Evolutionary conservation across 2,329 filamentous ascomycete species (phyloP).

Genomic region (Aspergillus caelatus): DNA sequence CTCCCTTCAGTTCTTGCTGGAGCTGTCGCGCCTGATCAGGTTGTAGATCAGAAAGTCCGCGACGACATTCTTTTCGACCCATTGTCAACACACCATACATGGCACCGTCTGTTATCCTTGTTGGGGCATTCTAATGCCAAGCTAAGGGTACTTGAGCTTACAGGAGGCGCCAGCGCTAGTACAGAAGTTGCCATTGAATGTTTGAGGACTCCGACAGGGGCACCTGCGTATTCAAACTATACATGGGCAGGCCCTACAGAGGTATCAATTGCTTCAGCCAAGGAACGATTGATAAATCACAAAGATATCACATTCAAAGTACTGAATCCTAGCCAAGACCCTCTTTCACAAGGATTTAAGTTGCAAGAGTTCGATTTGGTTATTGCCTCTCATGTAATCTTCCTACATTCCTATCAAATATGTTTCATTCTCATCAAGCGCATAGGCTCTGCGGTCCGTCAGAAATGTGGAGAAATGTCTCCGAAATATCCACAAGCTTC

Average conservation of each 20-base stretch:
- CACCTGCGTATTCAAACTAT: slow-evolving; percentile 24
- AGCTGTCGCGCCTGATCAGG: no score
- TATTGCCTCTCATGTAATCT: slow-evolving; percentile 33
- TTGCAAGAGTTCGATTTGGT: slow-evolving; percentile 34
- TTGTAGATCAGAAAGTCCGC: no score
- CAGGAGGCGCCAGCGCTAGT: background rate
- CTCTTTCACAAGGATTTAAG: slow-evolving; percentile 33
- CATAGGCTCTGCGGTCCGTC: background rate
- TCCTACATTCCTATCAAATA: background rate
- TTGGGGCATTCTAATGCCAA: background rate
- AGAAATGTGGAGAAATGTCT: background rate
- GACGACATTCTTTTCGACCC: no score
- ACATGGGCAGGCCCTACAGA: slow-evolving; percentile 34
- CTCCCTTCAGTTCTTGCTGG: no score
- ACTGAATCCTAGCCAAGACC: slow-evolving; percentile 34
- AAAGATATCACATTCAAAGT: slow-evolving; percentile 29
- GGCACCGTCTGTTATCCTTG: no score
- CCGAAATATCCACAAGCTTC: background rate
- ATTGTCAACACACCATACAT: no score
- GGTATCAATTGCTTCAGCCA: slow-evolving; percentile 28
- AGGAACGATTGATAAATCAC: slow-evolving; percentile 25
- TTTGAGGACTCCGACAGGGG: background rate
- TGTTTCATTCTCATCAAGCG: background rate
- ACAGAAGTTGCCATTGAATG: background rate
- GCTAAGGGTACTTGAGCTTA: background rate